Conservation (phyloP, 129 eudicot genomes). For the Lonicera japonica region DNA sequence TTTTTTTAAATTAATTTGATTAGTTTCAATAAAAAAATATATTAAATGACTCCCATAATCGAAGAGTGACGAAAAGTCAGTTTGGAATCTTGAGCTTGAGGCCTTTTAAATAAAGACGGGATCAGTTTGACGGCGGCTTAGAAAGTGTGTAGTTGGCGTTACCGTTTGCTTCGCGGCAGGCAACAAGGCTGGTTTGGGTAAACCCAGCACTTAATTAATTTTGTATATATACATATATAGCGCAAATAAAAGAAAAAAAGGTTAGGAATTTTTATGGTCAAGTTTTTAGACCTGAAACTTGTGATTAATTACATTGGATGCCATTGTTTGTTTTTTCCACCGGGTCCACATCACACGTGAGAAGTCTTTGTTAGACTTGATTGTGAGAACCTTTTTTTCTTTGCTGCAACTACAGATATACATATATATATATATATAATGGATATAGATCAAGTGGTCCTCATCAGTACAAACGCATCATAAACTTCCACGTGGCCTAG, state of each 20-base stretch:
- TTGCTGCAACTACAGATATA: background rate
- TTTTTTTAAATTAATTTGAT: no score
- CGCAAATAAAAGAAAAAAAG: no score
- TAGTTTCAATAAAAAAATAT: no score
- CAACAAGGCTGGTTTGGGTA: constrained; percentile 59
- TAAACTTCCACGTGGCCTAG: constrained; percentile 24
- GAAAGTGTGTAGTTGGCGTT: background rate
- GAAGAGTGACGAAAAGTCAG: no score
- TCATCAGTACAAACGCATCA: constrained; percentile 21
- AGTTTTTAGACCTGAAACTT: background rate
- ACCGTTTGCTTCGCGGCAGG: constrained; percentile 40
- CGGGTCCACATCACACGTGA: constrained; percentile 27
- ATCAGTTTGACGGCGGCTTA: background rate
- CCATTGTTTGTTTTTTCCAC: no score
- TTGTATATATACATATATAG: no score
- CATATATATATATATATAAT: no score
- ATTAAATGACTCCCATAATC: no score
- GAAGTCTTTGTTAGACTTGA: constrained; percentile 2
- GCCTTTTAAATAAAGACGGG: no score
- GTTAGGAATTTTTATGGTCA: background rate
- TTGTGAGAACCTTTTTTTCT: constrained; percentile 9
- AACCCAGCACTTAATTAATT: constrained; percentile 33
- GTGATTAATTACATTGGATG: background rate
- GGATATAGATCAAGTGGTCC: constrained; percentile 36
- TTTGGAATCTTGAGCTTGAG: no score